A percentile compares a stretch with the other conserved stretches of the same genome.
Evolutionary conservation across 2,329 filamentous ascomycete species (phyloP).

Genomic region (Aureobasidium sp.): DNA sequence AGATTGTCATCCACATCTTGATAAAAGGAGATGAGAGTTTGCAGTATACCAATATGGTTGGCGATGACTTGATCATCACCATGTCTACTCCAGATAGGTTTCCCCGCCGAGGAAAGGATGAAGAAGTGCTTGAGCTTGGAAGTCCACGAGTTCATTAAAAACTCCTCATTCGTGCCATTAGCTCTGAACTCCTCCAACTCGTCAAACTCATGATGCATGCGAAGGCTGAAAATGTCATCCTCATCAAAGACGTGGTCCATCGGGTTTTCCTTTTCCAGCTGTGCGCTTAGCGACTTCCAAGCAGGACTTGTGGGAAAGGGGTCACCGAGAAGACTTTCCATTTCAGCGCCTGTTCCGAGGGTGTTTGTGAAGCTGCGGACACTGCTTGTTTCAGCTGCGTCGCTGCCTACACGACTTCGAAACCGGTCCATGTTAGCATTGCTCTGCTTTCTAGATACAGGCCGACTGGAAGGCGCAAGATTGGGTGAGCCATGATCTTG

Average conservation of each 20-base stretch:
- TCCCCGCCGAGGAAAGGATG: conserved; percentile 90
- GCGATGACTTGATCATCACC: conserved; percentile 86
- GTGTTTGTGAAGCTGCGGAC: conserved; percentile 60
- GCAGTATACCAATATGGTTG: conserved; percentile 87
- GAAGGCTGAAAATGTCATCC: conserved; percentile 47
- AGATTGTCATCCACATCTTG: conserved; percentile 71
- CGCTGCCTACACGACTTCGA: conserved; percentile 43
- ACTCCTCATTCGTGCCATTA: conserved; percentile 49
- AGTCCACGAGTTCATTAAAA: conserved; percentile 68
- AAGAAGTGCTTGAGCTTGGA: conserved; percentile 95
- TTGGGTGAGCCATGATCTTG: conserved; percentile 42
- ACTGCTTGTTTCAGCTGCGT: conserved; percentile 58
- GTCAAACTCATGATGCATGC: conserved; percentile 74
- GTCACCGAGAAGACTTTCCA: conserved; percentile 74
- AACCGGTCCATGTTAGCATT: conserved; percentile 35
- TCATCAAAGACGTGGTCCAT: conserved; percentile 46
- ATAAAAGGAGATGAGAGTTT: conserved; percentile 97
- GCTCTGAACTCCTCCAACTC: conserved; percentile 55
- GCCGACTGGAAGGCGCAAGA: conserved; percentile 26
- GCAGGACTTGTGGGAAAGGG: conserved; percentile 55
- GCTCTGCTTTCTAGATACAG: conserved; percentile 34
- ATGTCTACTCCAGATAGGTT: conserved; percentile 94
- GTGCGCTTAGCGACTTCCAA: conserved; percentile 60
- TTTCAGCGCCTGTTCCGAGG: conserved; percentile 58
- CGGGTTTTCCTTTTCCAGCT: conserved; percentile 43